phyloP scores from a whole-genome alignment of 768 basidiomycete genomes.

The Erythrobasidium yunnanense region DNA sequence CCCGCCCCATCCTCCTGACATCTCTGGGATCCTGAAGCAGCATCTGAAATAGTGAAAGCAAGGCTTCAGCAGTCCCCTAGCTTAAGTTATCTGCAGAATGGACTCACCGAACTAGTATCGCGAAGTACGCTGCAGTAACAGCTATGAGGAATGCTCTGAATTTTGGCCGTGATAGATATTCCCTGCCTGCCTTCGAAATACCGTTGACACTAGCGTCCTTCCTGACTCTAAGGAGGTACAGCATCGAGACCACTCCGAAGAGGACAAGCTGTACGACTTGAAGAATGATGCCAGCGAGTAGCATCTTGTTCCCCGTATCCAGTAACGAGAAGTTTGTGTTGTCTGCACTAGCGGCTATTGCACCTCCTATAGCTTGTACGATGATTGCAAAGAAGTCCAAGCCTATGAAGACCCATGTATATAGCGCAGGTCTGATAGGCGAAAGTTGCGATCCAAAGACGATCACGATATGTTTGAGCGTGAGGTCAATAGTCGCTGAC shows the following conservation, averaged over 20 bases:
- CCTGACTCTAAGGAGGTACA: background rate
- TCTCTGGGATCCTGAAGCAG: constrained; percentile 11
- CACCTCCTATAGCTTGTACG: constrained; percentile 9
- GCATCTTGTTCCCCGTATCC: constrained; percentile 13
- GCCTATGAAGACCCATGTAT: constrained; percentile 22
- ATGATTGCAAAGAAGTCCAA: constrained; percentile 17
- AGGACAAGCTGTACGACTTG: constrained; percentile 17
- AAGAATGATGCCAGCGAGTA: constrained; percentile 4
- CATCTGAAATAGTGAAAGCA: background rate
- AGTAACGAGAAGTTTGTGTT: background rate
- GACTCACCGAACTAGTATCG: constrained; percentile 7
- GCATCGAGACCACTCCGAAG: background rate
- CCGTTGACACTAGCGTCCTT: background rate
- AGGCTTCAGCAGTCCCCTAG: background rate
- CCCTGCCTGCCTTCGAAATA: background rate
- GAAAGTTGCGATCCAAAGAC: constrained; percentile 16
- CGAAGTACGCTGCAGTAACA: background rate
- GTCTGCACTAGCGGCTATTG: constrained; percentile 2
- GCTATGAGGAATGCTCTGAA: background rate
- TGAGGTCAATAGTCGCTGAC: constrained; percentile 1
- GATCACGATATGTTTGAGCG: constrained; percentile 14
- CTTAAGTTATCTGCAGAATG: background rate
- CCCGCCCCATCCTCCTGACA: constrained; percentile 13
- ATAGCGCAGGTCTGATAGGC: background rate
- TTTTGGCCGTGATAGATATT: background rate